These are phyloP conservation scores for Oryza punctata DNA, from an alignment of 176 grass and related monocot species.

Conservation along the genomic window DNA sequence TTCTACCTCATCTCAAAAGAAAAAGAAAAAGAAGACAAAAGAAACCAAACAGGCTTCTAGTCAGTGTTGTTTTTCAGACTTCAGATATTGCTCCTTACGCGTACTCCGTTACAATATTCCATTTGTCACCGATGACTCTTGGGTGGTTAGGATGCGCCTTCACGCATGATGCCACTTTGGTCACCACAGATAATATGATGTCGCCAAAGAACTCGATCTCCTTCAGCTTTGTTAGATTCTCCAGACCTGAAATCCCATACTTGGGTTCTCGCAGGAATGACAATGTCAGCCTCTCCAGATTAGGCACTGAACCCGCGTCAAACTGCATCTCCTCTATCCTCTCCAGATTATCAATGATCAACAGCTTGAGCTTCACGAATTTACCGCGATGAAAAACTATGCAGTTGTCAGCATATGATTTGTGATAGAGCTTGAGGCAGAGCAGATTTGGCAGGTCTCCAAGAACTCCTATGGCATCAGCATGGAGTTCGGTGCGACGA, in stretches of 20 bases:
- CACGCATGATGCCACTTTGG: not conserved
- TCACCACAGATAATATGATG: not conserved
- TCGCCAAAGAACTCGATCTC: not conserved
- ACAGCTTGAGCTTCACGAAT: slow-evolving; percentile 7
- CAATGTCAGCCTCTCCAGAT: not conserved
- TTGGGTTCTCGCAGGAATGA: not conserved
- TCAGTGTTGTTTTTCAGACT: not conserved
- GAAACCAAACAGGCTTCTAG: not conserved
- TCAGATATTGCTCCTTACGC: not conserved
- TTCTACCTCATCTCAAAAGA: not conserved
- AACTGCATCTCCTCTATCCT: not conserved
- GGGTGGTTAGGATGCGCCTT: slow-evolving; percentile 28
- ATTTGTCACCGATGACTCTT: slow-evolving; percentile 28
- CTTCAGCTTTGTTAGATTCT: not conserved
- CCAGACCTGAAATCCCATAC: not conserved
- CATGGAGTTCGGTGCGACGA: not conserved
- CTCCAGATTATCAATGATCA: slow-evolving; percentile 19
- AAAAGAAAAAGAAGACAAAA: not conserved
- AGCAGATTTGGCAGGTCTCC: not conserved
- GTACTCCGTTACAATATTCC: slow-evolving; percentile 30
- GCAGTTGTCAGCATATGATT: not conserved
- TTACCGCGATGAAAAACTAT: not conserved
- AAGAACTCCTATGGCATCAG: not conserved
- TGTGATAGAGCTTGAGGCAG: not conserved
- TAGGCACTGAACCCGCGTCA: not conserved